Evolutionary conservation across 139 green algal species (phyloP).

Genomic region (Micractinium conductrix): DNA sequence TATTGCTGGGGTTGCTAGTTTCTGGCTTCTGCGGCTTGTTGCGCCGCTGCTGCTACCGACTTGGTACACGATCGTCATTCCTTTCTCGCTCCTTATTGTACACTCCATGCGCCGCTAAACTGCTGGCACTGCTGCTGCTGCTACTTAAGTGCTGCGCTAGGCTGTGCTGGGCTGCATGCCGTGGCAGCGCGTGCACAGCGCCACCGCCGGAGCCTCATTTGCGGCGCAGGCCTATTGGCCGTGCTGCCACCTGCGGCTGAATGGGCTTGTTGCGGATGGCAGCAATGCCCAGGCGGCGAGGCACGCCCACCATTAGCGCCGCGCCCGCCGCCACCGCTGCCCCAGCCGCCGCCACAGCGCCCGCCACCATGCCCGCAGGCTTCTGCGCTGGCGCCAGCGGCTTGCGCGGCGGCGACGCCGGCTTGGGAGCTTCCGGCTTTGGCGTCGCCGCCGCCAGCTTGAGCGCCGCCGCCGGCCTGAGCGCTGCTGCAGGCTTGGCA

Average conservation of each 20-base stretch:
- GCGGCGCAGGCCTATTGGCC: slow-evolving; percentile 19
- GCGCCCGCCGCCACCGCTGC: background rate
- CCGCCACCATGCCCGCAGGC: background rate
- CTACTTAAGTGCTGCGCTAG: too few species aligned
- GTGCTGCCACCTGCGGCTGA: background rate
- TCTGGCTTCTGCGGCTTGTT: too few species aligned
- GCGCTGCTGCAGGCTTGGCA: background rate
- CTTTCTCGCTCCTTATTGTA: too few species aligned
- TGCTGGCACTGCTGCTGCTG: background rate
- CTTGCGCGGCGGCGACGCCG: slow-evolving; percentile 1
- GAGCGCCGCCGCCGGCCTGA: slow-evolving; percentile 8
- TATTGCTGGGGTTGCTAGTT: too few species aligned
- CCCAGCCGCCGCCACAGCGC: background rate
- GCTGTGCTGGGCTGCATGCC: too few species aligned
- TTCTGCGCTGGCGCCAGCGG: background rate
- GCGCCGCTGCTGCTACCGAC: too few species aligned
- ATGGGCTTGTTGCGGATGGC: slow-evolving; percentile 19
- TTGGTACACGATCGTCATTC: too few species aligned
- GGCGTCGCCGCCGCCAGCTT: background rate
- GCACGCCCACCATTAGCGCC: too few species aligned
- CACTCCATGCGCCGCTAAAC: too few species aligned
- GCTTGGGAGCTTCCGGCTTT: too few species aligned
- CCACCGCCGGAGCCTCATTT: background rate
- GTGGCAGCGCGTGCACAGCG: background rate
- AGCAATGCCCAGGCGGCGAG: background rate